Evolutionary conservation across 179 eudicot genomes (phyloP).

Genomic region (Gypsophila paniculata): DNA sequence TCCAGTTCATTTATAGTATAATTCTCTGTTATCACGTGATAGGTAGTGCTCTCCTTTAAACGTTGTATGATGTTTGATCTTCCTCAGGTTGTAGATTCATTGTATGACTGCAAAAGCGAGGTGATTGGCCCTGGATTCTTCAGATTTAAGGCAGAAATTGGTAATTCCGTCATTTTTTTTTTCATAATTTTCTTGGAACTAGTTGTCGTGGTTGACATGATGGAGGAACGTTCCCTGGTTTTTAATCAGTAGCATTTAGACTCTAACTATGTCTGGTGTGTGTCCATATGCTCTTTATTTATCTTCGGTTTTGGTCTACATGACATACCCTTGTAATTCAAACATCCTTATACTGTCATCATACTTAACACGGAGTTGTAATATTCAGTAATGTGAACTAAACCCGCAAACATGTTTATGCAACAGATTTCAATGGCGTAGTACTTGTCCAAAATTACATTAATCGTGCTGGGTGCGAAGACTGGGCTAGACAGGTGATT

Average conservation of each 20-base stretch:
- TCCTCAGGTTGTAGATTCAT: constrained; percentile 80
- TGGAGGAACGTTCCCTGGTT: no score
- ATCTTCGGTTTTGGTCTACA: not conserved
- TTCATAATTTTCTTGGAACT: not conserved
- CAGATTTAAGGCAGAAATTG: constrained; percentile 97
- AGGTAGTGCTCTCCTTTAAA: not conserved
- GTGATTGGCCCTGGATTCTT: constrained; percentile 98
- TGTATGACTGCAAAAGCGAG: constrained; percentile 98
- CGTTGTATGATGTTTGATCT: constrained; percentile 7
- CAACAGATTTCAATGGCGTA: constrained; percentile 83
- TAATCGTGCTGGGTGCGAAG: constrained; percentile 61
- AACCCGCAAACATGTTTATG: constrained; percentile 18
- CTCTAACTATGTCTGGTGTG: no score
- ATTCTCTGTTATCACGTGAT: not conserved
- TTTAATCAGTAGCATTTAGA: no score
- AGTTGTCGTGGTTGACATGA: constrained; percentile 10
- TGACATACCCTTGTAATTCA: not conserved
- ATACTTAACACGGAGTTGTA: not conserved
- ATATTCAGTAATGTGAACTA: constrained; percentile 10
- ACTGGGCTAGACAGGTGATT: constrained; percentile 79
- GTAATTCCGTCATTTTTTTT: constrained; percentile 30
- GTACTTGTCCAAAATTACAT: constrained; percentile 82
- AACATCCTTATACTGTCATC: not conserved
- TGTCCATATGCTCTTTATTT: not conserved
- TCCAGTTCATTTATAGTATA: constrained; percentile 11